Conservation (phyloP, 2,329 filamentous ascomycete genomes). For the Fusarium hostae region DNA sequence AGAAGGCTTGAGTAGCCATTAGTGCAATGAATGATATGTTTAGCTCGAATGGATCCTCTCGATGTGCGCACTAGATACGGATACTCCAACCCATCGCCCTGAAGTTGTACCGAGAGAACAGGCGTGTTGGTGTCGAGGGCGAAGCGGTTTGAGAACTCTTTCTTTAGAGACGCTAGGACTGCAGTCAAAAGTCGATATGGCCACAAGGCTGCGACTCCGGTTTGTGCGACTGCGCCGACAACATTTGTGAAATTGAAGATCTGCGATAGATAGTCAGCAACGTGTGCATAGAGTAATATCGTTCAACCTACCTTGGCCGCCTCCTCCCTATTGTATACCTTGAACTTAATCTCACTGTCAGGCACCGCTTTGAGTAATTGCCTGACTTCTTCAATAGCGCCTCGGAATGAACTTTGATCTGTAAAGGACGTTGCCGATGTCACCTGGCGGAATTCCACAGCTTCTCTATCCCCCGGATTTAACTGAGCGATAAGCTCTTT, state of each 20-base stretch:
- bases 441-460: constrained; percentile 19
- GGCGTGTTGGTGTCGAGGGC: constrained; percentile 53
- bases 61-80: constrained; percentile 57
- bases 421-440: constrained; percentile 17
- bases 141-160: constrained; percentile 44
- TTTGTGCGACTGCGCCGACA: constrained; percentile 50
- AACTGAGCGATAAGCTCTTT: constrained; percentile 20
- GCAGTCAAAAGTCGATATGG: constrained; percentile 59
- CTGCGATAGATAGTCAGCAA: background rate
- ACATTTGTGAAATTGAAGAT: constrained; percentile 13
- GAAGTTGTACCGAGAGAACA: constrained; percentile 43
- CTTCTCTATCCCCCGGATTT: background rate
- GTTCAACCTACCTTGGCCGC: background rate
- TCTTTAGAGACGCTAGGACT: constrained; percentile 52
- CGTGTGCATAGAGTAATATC: fast-evolving
- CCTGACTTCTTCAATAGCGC: background rate
- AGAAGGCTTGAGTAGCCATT: constrained; percentile 64
- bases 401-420: constrained; percentile 11
- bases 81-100: background rate
- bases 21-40: constrained; percentile 65
- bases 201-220: constrained; percentile 58
- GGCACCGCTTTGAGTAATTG: constrained; percentile 19
- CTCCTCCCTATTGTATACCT: background rate
- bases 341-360: constrained; percentile 20
- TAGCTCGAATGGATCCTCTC: constrained; percentile 57